phyloP scores from a whole-genome alignment of 495 filamentous ascomycete genomes.

The Neurospora terricola region DNA sequence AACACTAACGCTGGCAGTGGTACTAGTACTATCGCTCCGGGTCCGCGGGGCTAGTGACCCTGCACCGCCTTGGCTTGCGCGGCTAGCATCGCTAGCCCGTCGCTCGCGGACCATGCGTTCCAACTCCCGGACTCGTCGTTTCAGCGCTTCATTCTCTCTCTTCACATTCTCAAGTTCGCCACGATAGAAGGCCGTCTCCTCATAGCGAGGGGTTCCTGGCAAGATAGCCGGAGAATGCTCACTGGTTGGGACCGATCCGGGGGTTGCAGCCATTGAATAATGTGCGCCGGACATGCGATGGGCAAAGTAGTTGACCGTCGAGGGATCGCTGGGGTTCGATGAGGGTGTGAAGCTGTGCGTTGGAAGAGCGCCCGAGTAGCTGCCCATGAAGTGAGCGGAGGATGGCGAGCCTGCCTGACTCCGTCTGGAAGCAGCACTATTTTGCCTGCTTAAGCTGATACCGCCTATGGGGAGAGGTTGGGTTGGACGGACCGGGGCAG shows the following conservation, averaged over 20 bases:
- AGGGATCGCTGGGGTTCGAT: slow-evolving; percentile 13
- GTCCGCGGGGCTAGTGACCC: background rate
- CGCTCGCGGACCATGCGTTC: slow-evolving; percentile 45
- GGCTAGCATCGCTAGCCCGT: slow-evolving; percentile 33
- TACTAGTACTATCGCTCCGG: slow-evolving; percentile 31
- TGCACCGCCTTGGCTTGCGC: slow-evolving; percentile 6
- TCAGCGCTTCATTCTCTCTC: slow-evolving; percentile 71
- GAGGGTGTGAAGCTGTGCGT: slow-evolving; percentile 7
- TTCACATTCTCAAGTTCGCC: slow-evolving; percentile 64
- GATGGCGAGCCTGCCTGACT: slow-evolving; percentile 33
- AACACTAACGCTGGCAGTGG: slow-evolving; percentile 32
- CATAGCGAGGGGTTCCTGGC: slow-evolving; percentile 51
- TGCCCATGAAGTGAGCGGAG: slow-evolving; percentile 10
- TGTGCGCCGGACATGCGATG: slow-evolving; percentile 11
- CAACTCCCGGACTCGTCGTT: slow-evolving; percentile 62
- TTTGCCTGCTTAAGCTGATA: slow-evolving; percentile 31
- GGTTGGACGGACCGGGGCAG: slow-evolving; percentile 22
- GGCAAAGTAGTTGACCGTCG: slow-evolving; percentile 23
- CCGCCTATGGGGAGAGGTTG: slow-evolving; percentile 17
- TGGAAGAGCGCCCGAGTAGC: background rate
- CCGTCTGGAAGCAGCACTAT: slow-evolving; percentile 33
- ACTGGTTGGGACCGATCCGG: slow-evolving; percentile 8
- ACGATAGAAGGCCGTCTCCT: slow-evolving; percentile 59
- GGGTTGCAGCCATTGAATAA: slow-evolving; percentile 7
- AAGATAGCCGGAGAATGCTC: slow-evolving; percentile 37